Conservation (phyloP, 345 rosid genomes). For the Physaria fendleri region DNA sequence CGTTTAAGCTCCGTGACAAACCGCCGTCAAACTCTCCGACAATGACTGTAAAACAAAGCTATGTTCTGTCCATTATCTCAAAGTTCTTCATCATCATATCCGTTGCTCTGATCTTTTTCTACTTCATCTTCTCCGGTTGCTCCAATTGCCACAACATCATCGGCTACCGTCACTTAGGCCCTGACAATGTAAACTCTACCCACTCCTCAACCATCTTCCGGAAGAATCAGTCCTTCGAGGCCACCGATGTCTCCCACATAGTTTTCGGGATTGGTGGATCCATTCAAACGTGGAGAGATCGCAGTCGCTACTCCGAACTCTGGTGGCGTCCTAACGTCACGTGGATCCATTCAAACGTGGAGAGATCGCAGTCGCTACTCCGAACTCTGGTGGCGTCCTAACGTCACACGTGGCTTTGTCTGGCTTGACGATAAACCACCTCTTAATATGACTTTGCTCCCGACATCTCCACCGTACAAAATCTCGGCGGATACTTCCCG, state of each 20-base stretch:
- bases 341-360: slow-evolving; percentile 87
- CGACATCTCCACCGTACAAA: slow-evolving; percentile 48
- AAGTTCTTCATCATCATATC: slow-evolving; percentile 40
- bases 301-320: slow-evolving; percentile 52
- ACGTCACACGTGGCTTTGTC: slow-evolving; percentile 61
- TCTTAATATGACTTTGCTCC: slow-evolving; percentile 36
- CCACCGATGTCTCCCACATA: slow-evolving; percentile 55
- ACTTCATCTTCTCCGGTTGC: slow-evolving; percentile 31
- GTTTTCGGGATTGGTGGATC: slow-evolving; percentile 82
- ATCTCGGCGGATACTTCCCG: slow-evolving; percentile 60
- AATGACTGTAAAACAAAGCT: slow-evolving; percentile 21
- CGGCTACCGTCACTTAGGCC: slow-evolving; percentile 33
- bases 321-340: slow-evolving; percentile 95
- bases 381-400: slow-evolving; percentile 80
- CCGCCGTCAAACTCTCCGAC: slow-evolving; percentile 28
- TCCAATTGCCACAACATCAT: slow-evolving; percentile 21
- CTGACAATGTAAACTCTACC: slow-evolving; percentile 35
- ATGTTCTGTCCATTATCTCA: slow-evolving; percentile 32
- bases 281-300: slow-evolving; percentile 61
- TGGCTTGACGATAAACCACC: slow-evolving; percentile 74
- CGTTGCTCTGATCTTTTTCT: slow-evolving; percentile 38
- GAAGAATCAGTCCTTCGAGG: neutral
- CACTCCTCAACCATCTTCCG: slow-evolving; percentile 3
- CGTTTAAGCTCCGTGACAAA: slow-evolving; percentile 23
- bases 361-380: slow-evolving; percentile 47